Evolutionary conservation across 2,329 filamentous ascomycete species (phyloP).

Genomic region (Elsinoe australis): DNA sequence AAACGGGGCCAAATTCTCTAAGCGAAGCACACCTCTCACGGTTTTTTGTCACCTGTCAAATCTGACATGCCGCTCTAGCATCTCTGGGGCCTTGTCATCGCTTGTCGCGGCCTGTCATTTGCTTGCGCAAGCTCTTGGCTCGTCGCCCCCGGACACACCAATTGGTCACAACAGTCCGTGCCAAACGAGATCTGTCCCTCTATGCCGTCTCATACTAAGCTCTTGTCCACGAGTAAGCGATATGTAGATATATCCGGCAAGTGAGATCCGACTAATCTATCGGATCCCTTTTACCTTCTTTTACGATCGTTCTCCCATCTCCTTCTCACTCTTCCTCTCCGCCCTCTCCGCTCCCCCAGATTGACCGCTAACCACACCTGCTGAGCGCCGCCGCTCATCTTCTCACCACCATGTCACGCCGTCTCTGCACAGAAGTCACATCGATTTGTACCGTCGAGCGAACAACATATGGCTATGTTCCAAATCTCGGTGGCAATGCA

Average conservation of each 20-base stretch:
- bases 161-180: too few relatives aligned
- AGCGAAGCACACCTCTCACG: background rate
- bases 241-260: constrained; percentile 5
- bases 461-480: constrained; percentile 37
- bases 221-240: background rate
- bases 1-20: background rate
- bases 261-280: constrained; percentile 12
- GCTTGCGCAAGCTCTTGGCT: background rate
- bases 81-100: constrained; percentile 14
- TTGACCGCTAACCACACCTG: background rate
- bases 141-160: background rate
- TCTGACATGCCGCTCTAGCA: too few relatives aligned
- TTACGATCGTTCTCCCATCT: constrained; percentile 1
- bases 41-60: background rate
- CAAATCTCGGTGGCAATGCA: constrained; percentile 33
- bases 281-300: background rate
- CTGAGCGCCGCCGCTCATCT: too few relatives aligned
- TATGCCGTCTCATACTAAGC: background rate
- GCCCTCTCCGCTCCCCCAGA: background rate
- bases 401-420: constrained; percentile 9
- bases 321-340: constrained; percentile 13
- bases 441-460: background rate
- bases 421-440: constrained; percentile 9
- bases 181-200: too few relatives aligned
- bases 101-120: background rate